Percentiles rank a stretch among this genome's conserved stretches.
phyloP scores from a whole-genome alignment of 2,329 filamentous ascomycete genomes.

The Pseudogymnoascus sp. region DNA sequence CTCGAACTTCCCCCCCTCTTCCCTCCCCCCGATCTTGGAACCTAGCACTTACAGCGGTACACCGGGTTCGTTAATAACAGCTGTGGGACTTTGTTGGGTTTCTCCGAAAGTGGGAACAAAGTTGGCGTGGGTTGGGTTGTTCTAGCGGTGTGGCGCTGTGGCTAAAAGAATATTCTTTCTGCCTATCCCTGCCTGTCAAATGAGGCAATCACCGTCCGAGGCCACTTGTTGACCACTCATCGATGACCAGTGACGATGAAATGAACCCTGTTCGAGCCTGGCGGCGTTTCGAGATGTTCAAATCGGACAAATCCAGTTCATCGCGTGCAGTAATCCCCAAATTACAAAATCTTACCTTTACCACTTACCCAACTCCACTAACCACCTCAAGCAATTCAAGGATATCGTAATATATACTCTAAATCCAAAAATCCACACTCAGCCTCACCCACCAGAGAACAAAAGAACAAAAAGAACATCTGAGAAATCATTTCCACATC shows the following conservation, averaged over 20 bases:
- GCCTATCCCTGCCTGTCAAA: not conserved
- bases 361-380: not conserved
- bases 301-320: not conserved
- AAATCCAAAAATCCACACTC: not conserved
- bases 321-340: not conserved
- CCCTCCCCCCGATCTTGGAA: not conserved
- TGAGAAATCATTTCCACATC: slow-evolving; percentile 2
- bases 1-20: not conserved
- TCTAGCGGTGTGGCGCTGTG: slow-evolving; percentile 7
- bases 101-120: too few relatives aligned
- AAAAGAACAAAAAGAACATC: not conserved
- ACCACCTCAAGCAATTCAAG: not conserved
- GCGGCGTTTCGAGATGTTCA: not conserved
- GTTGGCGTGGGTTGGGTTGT: not conserved
- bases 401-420: not conserved
- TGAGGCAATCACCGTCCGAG: not conserved
- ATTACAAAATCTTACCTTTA: not conserved
- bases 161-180: slow-evolving; percentile 1
- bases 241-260: not conserved
- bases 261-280: not conserved
- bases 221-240: not conserved
- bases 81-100: not conserved
- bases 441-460: not conserved
- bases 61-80: not conserved
- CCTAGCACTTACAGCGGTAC: not conserved